Evolutionary conservation across 2,329 filamentous ascomycete species (phyloP).

Genomic region (Xylariaceae sp.): DNA sequence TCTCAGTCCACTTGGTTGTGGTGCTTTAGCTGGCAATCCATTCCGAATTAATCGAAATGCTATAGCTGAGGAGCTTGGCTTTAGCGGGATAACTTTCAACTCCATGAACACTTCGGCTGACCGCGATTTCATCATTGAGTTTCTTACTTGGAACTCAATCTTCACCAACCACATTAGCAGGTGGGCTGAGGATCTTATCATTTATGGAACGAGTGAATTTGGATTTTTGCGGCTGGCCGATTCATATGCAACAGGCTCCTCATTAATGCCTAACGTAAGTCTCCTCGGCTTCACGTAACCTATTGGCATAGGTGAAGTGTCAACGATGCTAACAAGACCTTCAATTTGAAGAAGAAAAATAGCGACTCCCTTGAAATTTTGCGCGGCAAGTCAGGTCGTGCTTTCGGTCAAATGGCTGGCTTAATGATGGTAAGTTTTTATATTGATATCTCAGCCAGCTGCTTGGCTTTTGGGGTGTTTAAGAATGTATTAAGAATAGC

Average conservation of each 20-base stretch:
- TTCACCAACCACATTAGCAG: slow-evolving; percentile 81
- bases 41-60: slow-evolving; percentile 81
- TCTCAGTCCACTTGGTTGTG: slow-evolving; percentile 71
- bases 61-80: slow-evolving; percentile 81
- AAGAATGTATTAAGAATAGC: slow-evolving; percentile 36
- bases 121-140: slow-evolving; percentile 83
- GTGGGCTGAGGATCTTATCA: slow-evolving; percentile 85
- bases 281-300: slow-evolving; percentile 6
- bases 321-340: slow-evolving; percentile 7
- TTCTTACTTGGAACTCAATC: slow-evolving; percentile 78
- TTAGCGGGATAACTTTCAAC: slow-evolving; percentile 76
- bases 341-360: slow-evolving; percentile 69
- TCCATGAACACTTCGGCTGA: slow-evolving; percentile 77
- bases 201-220: slow-evolving; percentile 79
- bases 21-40: slow-evolving; percentile 80
- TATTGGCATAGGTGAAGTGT: slow-evolving; percentile 10
- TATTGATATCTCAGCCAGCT: slow-evolving; percentile 33
- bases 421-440: slow-evolving; percentile 60
- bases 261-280: slow-evolving; percentile 70
- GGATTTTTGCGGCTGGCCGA: slow-evolving; percentile 78
- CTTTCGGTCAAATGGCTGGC: slow-evolving; percentile 74
- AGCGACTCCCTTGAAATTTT: slow-evolving; percentile 72
- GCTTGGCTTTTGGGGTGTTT: slow-evolving; percentile 28
- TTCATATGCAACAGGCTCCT: slow-evolving; percentile 78
- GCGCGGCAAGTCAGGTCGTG: slow-evolving; percentile 76